phyloP scores from a whole-genome alignment of 2,329 filamentous ascomycete genomes.

The Ceratocystis huliohia region DNA sequence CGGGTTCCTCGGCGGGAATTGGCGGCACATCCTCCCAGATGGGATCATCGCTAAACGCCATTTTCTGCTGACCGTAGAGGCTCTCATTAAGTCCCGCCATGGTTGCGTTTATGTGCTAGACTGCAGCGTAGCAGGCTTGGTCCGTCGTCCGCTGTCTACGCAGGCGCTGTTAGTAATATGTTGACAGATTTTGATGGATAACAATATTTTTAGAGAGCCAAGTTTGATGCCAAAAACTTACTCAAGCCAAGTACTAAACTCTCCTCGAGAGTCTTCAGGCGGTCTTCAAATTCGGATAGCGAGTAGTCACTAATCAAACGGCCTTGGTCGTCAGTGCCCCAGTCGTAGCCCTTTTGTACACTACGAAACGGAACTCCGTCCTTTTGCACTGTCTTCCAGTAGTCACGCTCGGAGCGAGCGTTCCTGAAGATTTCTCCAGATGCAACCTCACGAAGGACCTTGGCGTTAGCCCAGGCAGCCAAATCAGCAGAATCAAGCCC shows the following conservation, averaged over 20 bases:
- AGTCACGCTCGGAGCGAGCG: conserved; percentile 42
- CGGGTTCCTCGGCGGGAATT: conserved; percentile 72
- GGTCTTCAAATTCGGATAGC: conserved; percentile 34
- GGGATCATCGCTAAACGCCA: conserved; percentile 46
- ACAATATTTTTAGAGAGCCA: not conserved
- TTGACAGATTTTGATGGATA: too few relatives aligned
- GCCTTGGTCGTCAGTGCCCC: conserved; percentile 41
- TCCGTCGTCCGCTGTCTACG: conserved; percentile 10
- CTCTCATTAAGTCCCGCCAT: conserved; percentile 41
- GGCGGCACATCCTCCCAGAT: conserved; percentile 76
- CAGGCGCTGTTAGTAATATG: not conserved
- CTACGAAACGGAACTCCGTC: conserved; percentile 38
- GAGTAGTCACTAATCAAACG: conserved; percentile 38
- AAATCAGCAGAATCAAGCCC: conserved; percentile 37
- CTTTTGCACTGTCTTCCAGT: conserved; percentile 45
- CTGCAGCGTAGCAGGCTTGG: not conserved
- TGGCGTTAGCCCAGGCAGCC: conserved; percentile 37
- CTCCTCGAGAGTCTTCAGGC: conserved; percentile 32
- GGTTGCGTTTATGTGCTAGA: conserved; percentile 25
- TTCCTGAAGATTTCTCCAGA: conserved; percentile 29
- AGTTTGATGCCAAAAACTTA: conserved; percentile 22
- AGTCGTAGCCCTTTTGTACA: conserved; percentile 28
- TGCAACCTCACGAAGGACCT: conserved; percentile 34
- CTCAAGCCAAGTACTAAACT: conserved; percentile 33
- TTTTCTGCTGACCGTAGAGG: conserved; percentile 39